These are phyloP conservation scores for Agapanthus africanus DNA, from an alignment of 106 monocot species.

Conservation along the genomic window DNA sequence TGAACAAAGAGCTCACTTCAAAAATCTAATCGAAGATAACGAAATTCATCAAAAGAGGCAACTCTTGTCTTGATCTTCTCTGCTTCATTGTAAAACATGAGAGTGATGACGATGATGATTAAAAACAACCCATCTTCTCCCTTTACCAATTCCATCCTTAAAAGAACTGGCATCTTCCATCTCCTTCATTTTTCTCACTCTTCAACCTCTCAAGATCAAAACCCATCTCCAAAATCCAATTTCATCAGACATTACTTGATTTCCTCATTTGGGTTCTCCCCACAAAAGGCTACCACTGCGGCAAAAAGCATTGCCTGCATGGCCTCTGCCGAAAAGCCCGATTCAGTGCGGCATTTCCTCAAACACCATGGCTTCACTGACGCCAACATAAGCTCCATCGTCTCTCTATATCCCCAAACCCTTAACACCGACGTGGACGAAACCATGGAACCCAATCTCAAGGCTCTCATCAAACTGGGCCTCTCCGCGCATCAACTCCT, in stretches of 20 bases:
- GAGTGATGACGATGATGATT: no score
- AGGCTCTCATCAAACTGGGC: not conserved
- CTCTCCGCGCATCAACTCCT: conserved; percentile 13
- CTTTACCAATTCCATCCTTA: no score
- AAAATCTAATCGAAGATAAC: no score
- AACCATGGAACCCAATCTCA: not conserved
- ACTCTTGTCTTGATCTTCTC: no score
- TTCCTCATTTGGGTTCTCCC: conserved; percentile 23
- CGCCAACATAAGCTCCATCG: not conserved
- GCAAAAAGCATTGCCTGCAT: conserved; percentile 11
- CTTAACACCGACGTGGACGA: not conserved
- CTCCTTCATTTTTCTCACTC: not conserved
- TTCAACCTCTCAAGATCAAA: not conserved
- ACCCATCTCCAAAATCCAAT: not conserved
- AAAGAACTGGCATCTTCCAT: no score
- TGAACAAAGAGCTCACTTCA: no score
- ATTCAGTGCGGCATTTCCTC: conserved; percentile 3
- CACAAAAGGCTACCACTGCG: not conserved
- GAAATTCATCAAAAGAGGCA: no score
- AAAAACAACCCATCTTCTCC: no score
- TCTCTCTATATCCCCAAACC: not conserved
- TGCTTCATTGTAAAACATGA: no score
- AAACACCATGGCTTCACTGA: not conserved
- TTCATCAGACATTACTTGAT: conserved; percentile 10
- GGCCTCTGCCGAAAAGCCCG: conserved; percentile 14